Percentiles rank a stretch among this genome's conserved stretches.
These are phyloP conservation scores for Lepidopterella palustris DNA, from an alignment of 495 filamentous ascomycete genomes.

Conservation along the genomic window DNA sequence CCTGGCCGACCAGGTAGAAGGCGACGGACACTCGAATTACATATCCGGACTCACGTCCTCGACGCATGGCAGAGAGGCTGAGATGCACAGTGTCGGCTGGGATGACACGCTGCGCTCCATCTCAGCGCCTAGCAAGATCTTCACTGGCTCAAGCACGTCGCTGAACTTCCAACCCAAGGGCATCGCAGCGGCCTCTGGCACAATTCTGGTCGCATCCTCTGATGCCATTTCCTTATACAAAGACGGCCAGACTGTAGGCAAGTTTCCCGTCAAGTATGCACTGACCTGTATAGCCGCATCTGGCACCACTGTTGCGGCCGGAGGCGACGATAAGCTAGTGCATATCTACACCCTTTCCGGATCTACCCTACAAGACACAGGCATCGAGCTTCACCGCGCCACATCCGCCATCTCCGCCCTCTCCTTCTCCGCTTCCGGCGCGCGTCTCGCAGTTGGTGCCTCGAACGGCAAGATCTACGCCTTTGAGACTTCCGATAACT, in stretches of 20 bases:
- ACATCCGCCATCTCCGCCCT: slow-evolving; percentile 58
- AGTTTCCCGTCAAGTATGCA: slow-evolving; percentile 41
- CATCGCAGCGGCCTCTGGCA: slow-evolving; percentile 42
- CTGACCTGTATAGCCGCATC: slow-evolving; percentile 64
- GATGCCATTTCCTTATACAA: slow-evolving; percentile 60
- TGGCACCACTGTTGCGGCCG: slow-evolving; percentile 63
- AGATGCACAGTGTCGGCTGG: slow-evolving; percentile 84
- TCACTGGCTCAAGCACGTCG: slow-evolving; percentile 48
- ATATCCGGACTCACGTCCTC: slow-evolving; percentile 66
- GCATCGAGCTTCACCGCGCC: slow-evolving; percentile 45
- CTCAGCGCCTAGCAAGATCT: slow-evolving; percentile 54
- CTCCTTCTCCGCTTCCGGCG: slow-evolving; percentile 69
- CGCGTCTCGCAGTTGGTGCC: slow-evolving; percentile 72
- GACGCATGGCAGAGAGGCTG: slow-evolving; percentile 38
- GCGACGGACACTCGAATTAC: slow-evolving; percentile 73
- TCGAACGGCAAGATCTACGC: slow-evolving; percentile 80
- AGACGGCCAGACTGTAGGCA: slow-evolving; percentile 39
- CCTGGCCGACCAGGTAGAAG: slow-evolving; percentile 59
- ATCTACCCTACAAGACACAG: slow-evolving; percentile 40
- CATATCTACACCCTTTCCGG: slow-evolving; percentile 61
- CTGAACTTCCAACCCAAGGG: slow-evolving; percentile 58
- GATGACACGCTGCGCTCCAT: slow-evolving; percentile 86
- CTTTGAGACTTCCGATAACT: slow-evolving; percentile 42
- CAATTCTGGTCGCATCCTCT: slow-evolving; percentile 58
- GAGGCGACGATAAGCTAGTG: slow-evolving; percentile 62